Percentiles rank a stretch among this genome's conserved stretches.
phyloP scores from a whole-genome alignment of 2,329 filamentous ascomycete species.

The Cadophora sp. region DNA sequence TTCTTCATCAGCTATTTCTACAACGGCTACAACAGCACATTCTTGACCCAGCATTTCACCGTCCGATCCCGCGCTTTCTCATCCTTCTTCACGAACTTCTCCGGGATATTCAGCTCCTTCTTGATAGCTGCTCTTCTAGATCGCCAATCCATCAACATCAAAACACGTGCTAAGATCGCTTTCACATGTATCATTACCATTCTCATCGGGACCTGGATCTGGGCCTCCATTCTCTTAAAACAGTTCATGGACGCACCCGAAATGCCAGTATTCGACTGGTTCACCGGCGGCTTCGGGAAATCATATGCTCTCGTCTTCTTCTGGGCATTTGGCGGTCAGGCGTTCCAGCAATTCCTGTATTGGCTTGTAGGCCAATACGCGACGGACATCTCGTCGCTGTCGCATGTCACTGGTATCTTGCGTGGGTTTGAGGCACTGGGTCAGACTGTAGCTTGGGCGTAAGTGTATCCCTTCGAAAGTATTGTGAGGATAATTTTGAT shows the following conservation, averaged over 20 bases:
- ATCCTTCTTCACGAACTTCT: slow-evolving; percentile 40
- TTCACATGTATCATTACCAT: slow-evolving; percentile 26
- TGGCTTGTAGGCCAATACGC: slow-evolving; percentile 30
- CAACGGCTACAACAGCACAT: slow-evolving; percentile 51
- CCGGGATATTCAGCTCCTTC: slow-evolving; percentile 29
- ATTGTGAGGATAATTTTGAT: neutral
- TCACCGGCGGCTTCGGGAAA: slow-evolving; percentile 27
- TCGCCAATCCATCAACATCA: slow-evolving; percentile 23
- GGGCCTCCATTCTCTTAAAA: slow-evolving; percentile 24
- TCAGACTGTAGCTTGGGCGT: slow-evolving; percentile 28
- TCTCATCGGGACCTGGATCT: slow-evolving; percentile 29
- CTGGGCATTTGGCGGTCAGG: slow-evolving; percentile 28
- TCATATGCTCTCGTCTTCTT: slow-evolving; percentile 28
- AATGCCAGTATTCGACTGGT: slow-evolving; percentile 29
- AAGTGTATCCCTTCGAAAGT: neutral
- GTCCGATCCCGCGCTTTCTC: slow-evolving; percentile 50
- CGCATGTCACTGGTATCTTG: slow-evolving; percentile 22
- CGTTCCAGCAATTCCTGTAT: slow-evolving; percentile 31
- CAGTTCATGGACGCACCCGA: slow-evolving; percentile 19
- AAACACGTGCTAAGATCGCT: slow-evolving; percentile 26
- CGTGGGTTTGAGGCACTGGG: slow-evolving; percentile 25
- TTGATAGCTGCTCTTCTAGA: slow-evolving; percentile 27
- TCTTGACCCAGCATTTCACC: slow-evolving; percentile 51
- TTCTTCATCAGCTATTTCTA: slow-evolving; percentile 51
- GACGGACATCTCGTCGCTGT: slow-evolving; percentile 24